Evolutionary conservation across 768 basidiomycete species (phyloP).

Genomic region (Termitomyces sp.): DNA sequence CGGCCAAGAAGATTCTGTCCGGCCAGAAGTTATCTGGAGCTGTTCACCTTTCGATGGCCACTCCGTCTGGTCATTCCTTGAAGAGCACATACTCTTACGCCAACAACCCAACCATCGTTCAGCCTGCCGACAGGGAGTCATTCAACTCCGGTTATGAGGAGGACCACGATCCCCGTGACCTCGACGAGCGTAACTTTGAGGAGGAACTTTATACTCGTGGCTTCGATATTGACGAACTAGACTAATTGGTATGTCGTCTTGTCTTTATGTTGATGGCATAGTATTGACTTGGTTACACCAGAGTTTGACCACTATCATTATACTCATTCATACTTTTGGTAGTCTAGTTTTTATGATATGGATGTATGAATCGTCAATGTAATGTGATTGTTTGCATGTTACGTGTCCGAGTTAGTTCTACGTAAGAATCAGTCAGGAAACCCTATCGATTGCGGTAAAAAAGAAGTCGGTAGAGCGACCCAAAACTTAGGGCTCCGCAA

Average conservation of each 20-base stretch:
- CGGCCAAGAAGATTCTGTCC: too few species aligned
- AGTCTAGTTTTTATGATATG: neutral
- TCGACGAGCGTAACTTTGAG: neutral
- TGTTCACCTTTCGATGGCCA: too few species aligned
- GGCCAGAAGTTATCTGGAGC: too few species aligned
- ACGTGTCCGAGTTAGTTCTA: too few species aligned
- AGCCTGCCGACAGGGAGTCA: neutral
- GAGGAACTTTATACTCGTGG: neutral
- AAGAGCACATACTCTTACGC: too few species aligned
- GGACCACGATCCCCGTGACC: neutral
- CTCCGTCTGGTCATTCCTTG: neutral
- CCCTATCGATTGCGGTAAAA: too few species aligned
- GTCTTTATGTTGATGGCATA: neutral
- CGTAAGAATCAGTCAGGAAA: neutral
- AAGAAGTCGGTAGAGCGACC: too few species aligned
- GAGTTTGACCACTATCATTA: neutral
- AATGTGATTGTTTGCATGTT: neutral
- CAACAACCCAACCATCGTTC: neutral
- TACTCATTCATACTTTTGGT: too few species aligned
- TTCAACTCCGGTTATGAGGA: too few species aligned
- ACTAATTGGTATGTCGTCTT: neutral
- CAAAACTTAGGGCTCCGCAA: too few species aligned
- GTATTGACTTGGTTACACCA: neutral
- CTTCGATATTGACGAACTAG: neutral
- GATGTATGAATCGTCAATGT: neutral